phyloP scores from a whole-genome alignment of 345 rosid species.

The Lepidium aucheri region DNA sequence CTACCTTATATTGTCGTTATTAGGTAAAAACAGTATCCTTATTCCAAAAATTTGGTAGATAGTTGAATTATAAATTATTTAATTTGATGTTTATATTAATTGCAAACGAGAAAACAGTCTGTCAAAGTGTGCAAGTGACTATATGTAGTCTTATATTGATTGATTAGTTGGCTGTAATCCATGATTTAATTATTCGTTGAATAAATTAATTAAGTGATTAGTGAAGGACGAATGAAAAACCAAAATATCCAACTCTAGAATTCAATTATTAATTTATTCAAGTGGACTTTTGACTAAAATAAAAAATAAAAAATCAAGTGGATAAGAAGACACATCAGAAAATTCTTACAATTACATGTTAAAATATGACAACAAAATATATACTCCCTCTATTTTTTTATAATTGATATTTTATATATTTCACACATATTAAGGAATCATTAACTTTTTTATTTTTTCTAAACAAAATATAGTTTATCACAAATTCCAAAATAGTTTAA shows the following conservation, averaged over 20 bases:
- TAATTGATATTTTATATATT: too few relatives aligned
- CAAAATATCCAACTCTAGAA: background rate
- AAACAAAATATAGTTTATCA: too few relatives aligned
- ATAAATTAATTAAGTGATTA: constrained; percentile 2
- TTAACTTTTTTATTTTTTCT: too few relatives aligned
- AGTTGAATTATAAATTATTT: background rate
- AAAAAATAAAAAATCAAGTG: too few relatives aligned
- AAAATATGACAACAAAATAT: too few relatives aligned
- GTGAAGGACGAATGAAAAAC: background rate
- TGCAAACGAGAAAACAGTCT: constrained; percentile 6
- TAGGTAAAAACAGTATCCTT: constrained; percentile 22
- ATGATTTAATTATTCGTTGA: background rate
- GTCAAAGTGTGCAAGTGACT: constrained; percentile 8
- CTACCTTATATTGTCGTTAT: background rate
- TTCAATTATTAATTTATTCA: too few relatives aligned
- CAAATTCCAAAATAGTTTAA: too few relatives aligned
- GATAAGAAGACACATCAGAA: too few relatives aligned
- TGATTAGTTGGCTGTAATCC: constrained; percentile 15
- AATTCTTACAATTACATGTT: too few relatives aligned
- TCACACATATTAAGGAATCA: too few relatives aligned
- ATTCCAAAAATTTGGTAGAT: background rate
- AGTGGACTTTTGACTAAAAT: too few relatives aligned
- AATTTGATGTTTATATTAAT: background rate
- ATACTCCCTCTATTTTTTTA: too few relatives aligned
- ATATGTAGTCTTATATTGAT: background rate